Evolutionary conservation across 352 stramenopile species (phyloP), one percentile per base, ranked within the genome.

Genomic region (Phytophthora vignae): DNA sequence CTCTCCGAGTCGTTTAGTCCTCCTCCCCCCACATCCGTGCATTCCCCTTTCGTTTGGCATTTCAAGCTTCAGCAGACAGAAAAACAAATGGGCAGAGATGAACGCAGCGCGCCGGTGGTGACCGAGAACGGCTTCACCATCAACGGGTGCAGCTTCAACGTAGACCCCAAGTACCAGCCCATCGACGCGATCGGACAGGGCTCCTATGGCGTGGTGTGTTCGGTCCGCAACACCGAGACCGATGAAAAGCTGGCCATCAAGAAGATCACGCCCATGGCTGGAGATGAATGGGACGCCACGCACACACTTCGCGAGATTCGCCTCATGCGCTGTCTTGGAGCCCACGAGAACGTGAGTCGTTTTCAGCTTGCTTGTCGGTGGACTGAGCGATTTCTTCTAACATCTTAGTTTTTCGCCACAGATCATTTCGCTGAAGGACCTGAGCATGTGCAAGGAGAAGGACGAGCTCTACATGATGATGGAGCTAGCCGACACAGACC

Each of bases 391-490:
- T 11, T 29, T 15, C 12, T 1, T 25, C 10, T 72, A 33, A 65
- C 46, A 56, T 11, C 2, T 63, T 55, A 6, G 25, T 33, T 10
- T 17, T 53, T 2, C 46, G 21, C 38, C 58, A 50, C 64, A 95
- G 87, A 94, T 98, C 74, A 95, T 98, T 64, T 92, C 85, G 17
- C 74, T 97, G 44, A 94, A 95, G 63, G 90, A 97, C 69, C 75
- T 97, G 71, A 94, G 88, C 67, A 93, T 97, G 76, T 97, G 94
- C 64, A 90, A 98, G 57, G 79, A 90, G 49, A 94, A 98, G 59
- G 94, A 99, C 71, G 95, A 98, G 78, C 80, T 99, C 31, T 99
- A 98, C 77, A 98, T 99, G 80, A 96, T 98, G 75, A 98, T 99
- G 95, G 93, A 98, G 71, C 82, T 98, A 25, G 90, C 96, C 4